phyloP scores from a whole-genome alignment of 202 grass and related monocot genomes.

The Brachypodium distachyon region DNA sequence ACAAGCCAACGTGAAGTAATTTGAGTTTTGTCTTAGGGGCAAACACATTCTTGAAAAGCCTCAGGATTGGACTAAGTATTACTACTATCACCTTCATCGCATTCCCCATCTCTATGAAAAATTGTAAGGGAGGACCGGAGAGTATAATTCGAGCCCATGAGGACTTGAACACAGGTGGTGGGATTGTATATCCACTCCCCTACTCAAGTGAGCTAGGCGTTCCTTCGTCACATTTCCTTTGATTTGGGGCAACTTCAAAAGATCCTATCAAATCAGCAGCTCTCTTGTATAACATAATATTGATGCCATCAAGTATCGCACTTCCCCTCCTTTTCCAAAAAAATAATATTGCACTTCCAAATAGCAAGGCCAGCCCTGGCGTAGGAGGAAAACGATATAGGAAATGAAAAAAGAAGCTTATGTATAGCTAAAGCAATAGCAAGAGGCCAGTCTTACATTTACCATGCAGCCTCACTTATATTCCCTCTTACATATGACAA shows the following conservation, averaged over 20 bases:
- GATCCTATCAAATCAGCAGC: neutral
- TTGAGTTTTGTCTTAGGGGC: neutral
- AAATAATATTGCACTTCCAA: neutral
- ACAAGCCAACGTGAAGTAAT: neutral
- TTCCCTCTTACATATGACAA: neutral
- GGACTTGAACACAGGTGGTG: neutral
- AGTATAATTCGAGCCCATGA: neutral
- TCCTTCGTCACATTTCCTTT: neutral
- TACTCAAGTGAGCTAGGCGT: neutral
- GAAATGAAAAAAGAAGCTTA: neutral
- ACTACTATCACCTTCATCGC: neutral
- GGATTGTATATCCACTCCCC: neutral
- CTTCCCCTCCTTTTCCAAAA: no score
- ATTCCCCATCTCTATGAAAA: neutral
- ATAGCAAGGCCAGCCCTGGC: neutral
- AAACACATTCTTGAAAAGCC: neutral
- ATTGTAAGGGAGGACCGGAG: neutral
- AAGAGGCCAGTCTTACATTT: neutral
- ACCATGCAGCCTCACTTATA: neutral
- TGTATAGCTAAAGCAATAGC: neutral
- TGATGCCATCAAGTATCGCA: no score
- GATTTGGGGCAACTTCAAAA: neutral
- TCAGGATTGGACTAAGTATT: neutral
- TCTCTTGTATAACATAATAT: neutral
- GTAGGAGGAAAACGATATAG: neutral